A percentile compares a stretch with the other conserved stretches of the same genome.
Evolutionary conservation across 129 eudicot species (phyloP).

Genomic region (Flaveria trinervia): DNA sequence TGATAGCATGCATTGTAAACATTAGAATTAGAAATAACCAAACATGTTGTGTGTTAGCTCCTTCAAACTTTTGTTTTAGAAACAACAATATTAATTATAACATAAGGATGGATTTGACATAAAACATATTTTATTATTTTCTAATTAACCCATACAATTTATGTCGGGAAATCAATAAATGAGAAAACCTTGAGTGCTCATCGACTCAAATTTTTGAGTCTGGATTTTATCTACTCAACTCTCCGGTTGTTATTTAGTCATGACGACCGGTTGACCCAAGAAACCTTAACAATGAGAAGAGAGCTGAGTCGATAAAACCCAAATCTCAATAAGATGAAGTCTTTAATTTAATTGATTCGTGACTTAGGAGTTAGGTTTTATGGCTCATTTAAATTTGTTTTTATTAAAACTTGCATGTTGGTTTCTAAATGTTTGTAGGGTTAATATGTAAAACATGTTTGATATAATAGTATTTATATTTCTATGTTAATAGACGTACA

Average conservation of each 20-base stretch:
- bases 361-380: not conserved
- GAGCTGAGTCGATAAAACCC: not conserved
- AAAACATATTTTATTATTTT: too few relatives aligned
- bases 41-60: not conserved
- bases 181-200: not conserved
- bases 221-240: not conserved
- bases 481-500: too few relatives aligned
- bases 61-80: too few relatives aligned
- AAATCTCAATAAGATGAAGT: not conserved
- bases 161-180: not conserved
- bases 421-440: not conserved
- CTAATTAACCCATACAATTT: too few relatives aligned
- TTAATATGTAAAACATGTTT: not conserved
- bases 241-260: not conserved
- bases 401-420: not conserved
- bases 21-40: conserved; percentile 1
- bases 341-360: not conserved
- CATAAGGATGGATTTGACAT: too few relatives aligned
- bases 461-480: not conserved
- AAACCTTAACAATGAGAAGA: not conserved
- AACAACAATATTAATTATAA: too few relatives aligned
- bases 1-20: conserved; percentile 37
- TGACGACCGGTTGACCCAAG: not conserved
- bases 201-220: not conserved
- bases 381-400: not conserved